These are phyloP conservation scores for Schrenkiella parvula DNA, from an alignment of 345 rosid genomes.

Conservation along the genomic window DNA sequence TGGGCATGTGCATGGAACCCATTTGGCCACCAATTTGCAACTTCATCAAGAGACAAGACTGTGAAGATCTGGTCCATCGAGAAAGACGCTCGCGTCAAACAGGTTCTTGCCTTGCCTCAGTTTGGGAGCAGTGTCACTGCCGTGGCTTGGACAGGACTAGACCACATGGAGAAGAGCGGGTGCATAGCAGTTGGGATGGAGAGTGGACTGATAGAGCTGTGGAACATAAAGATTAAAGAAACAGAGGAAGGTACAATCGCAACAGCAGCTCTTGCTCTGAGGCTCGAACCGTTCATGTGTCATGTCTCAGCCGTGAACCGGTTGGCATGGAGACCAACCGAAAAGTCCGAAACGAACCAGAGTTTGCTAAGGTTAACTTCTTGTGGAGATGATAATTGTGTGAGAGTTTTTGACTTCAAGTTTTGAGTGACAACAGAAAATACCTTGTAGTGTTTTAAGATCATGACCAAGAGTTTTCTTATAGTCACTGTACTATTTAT, in stretches of 20 bases:
- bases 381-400: conserved; percentile 86
- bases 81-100: conserved; percentile 44
- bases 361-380: conserved; percentile 56
- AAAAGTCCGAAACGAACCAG: conserved; percentile 30
- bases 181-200: conserved; percentile 82
- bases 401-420: conserved; percentile 62
- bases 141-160: conserved; percentile 73
- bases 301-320: conserved; percentile 81
- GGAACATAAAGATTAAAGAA: conserved; percentile 41
- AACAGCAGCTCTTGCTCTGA: conserved; percentile 32
- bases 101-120: conserved; percentile 49
- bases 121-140: conserved; percentile 82
- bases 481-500: conserved; percentile 3
- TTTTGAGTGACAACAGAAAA: conserved; percentile 14
- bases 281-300: conserved; percentile 59
- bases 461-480: not conserved
- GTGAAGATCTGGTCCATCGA: conserved; percentile 86
- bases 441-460: not conserved
- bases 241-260: conserved; percentile 31
- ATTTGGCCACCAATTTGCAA: conserved; percentile 76
- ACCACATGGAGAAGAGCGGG: conserved; percentile 47
- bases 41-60: conserved; percentile 91
- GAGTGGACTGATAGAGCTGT: conserved; percentile 66
- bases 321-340: conserved; percentile 56
- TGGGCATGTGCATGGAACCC: conserved; percentile 99